Evolutionary conservation across 192 early-diverging fungal genomes (phyloP), one percentile per base, ranked within the genome.

Genomic region (Coemansia sp.): DNA sequence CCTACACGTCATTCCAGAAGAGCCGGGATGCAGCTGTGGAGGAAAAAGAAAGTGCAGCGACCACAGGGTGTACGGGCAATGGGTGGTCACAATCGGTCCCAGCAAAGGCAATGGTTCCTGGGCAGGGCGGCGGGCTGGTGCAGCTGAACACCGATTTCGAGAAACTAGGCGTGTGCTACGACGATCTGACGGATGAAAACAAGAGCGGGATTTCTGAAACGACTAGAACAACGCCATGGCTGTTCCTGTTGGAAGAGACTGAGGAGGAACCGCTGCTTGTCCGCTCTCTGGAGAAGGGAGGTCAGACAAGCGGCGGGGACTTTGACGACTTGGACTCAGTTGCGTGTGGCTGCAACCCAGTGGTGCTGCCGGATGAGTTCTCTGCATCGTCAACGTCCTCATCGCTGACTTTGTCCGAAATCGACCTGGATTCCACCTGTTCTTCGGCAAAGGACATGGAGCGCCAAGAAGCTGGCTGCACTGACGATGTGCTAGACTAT

Each of bases 391-490:
- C 63, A 7, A 30, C 20, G 45, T 62, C 73, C 4, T 78, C 71
- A 35, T 66, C 63, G 38, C 45, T 73, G 36, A 78, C 76, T 15
- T 48, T 78, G 8, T 63, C 76, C 7, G 74, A 70, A 51, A 44
- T 23, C 0, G 65, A 51, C 7, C 51, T 53, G 16, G 23, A 53
- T 18, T 6, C 7, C 7, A 10, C 33, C 9, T 16, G 3, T 14
- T 15, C 23, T 0, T 36, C 12, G 57, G 33, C 57, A 39, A 26
- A 26, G 23, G 23, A 53, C 24, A 49, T 5, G 20, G 24, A 56
- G 7, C 8, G 5, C 12, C 34, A 20, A 18, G 57, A 35, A 36
- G 57, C 15, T 38, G 15, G 35, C 34, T 49, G 63, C 21, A 35
- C 30, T 6, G 63, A 53, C 35, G 73, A 70, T 34, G 35, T 76